phyloP scores from a whole-genome alignment of 2,329 filamentous ascomycete genomes.

The Botryosphaeria agaves region DNA sequence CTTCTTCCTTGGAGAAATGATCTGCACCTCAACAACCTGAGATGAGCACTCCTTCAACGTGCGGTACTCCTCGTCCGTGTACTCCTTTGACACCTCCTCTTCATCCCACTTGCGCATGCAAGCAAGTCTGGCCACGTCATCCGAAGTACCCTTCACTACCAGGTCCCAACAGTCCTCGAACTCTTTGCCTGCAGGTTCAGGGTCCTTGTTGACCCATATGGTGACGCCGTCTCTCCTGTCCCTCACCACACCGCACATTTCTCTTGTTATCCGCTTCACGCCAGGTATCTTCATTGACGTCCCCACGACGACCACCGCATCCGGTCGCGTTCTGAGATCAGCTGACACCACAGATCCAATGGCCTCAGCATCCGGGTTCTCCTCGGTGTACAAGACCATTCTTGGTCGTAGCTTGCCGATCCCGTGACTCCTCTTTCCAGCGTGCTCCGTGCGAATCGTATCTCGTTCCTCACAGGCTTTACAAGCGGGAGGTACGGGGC shows the following conservation, averaged over 20 bases:
- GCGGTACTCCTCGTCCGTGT: constrained; percentile 26
- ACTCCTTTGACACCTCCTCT: constrained; percentile 21
- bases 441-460: constrained; percentile 52
- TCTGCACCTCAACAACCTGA: constrained; percentile 14
- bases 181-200: constrained; percentile 65
- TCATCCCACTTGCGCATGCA: constrained; percentile 43
- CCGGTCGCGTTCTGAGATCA: constrained; percentile 70
- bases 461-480: constrained; percentile 58
- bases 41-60: constrained; percentile 20
- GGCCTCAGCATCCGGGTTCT: constrained; percentile 89
- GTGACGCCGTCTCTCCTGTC: constrained; percentile 69
- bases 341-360: constrained; percentile 82
- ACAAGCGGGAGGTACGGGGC: constrained; percentile 70
- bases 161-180: constrained; percentile 90
- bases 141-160: constrained; percentile 71
- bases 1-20: neutral
- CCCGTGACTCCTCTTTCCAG: constrained; percentile 81
- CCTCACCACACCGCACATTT: constrained; percentile 78
- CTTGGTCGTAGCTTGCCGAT: constrained; percentile 78
- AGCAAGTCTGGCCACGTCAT: constrained; percentile 65
- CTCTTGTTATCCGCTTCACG: constrained; percentile 72
- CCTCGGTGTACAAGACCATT: constrained; percentile 95
- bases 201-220: constrained; percentile 86
- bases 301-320: constrained; percentile 86
- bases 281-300: constrained; percentile 93